Base-by-base conservation (phyloP, 176 grass and related monocot species). In the Phragmites australis region DNA sequence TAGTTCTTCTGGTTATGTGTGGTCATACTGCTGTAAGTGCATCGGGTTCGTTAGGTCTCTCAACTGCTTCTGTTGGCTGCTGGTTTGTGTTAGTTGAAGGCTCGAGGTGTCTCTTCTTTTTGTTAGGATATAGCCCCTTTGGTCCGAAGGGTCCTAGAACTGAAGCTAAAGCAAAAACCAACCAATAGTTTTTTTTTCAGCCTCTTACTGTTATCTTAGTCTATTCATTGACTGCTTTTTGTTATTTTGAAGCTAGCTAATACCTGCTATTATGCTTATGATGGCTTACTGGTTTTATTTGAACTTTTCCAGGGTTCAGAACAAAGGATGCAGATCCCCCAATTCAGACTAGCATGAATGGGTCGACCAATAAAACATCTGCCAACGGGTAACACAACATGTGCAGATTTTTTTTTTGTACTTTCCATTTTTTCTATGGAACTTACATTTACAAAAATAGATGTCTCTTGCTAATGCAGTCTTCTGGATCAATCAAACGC, bases 331-430 rank as follows among this genome's bases (percentile, higher is more conserved):
- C 57, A 60, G 78, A 15, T 25, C 41, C 63, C 32, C 42, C 30
- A 21, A 47, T 26, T 17, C 54, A 79, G 48, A 64, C 12, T 10
- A 49, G 27, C 61, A 67, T 83, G 50, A 89, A 89, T 76, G 92
- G 89, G 47, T 79, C 9, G 0, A 50, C 48, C 25, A 81, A 87
- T 57, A 91, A 85, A 52, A 70, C 19, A 46, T 49, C 68, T 43
- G 75, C 50, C 6, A 89, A 91, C 1, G 81, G 92, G 92, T 94
- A 94, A 74, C 16, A 63, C 26, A 23, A 58, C 65, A 43, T 74
- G 29, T 46, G 43, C 54, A 31, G 4, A 74, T 66, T 19, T 61
- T 81, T 5, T 54, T 77, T 74, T n/a, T n/a, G n/a, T 56, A 65
- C 65, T 52, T 70, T 44, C 6, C 1, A 9, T 2, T 8, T 77